Percentiles rank a stretch among this genome's conserved stretches.
Evolutionary conservation across 257 asterid genomes (phyloP).

Genomic region (Lithospermum erythrorhizon): DNA sequence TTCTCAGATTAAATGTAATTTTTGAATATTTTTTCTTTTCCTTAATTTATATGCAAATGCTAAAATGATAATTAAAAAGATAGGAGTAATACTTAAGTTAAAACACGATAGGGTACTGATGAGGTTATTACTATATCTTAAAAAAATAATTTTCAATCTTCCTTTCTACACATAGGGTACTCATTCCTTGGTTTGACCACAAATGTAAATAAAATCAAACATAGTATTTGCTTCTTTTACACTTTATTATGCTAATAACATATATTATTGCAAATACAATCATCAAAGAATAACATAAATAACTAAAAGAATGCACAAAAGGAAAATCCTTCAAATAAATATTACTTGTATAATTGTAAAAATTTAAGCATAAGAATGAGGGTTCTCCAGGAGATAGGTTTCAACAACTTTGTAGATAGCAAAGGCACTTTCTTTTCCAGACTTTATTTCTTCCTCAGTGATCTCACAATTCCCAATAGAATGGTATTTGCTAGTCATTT

Average conservation of each 20-base stretch:
- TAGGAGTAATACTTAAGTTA: too few relatives aligned
- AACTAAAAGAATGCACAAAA: too few relatives aligned
- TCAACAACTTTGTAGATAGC: slow-evolving; percentile 2
- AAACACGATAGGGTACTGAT: too few relatives aligned
- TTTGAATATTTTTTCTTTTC: too few relatives aligned
- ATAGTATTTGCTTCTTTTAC: not conserved
- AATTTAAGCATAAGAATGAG: slow-evolving; percentile 2
- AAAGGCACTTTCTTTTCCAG: slow-evolving; percentile 13
- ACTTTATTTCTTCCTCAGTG: slow-evolving; percentile 35
- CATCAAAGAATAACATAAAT: not conserved
- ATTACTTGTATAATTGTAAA: not conserved
- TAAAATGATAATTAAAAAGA: too few relatives aligned
- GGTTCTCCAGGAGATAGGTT: slow-evolving; percentile 1
- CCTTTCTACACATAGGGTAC: too few relatives aligned
- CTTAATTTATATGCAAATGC: too few relatives aligned
- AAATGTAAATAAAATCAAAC: too few relatives aligned
- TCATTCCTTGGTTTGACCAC: too few relatives aligned
- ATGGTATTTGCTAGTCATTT: slow-evolving; percentile 30
- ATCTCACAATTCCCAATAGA: slow-evolving; percentile 23
- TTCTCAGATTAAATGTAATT: too few relatives aligned
- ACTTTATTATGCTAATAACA: not conserved
- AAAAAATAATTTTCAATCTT: too few relatives aligned
- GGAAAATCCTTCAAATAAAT: not conserved
- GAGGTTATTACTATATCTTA: too few relatives aligned
- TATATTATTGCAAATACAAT: not conserved